These are phyloP conservation scores for Pyrus betulifolia DNA, from an alignment of 306 rosid species.

Conservation along the genomic window DNA sequence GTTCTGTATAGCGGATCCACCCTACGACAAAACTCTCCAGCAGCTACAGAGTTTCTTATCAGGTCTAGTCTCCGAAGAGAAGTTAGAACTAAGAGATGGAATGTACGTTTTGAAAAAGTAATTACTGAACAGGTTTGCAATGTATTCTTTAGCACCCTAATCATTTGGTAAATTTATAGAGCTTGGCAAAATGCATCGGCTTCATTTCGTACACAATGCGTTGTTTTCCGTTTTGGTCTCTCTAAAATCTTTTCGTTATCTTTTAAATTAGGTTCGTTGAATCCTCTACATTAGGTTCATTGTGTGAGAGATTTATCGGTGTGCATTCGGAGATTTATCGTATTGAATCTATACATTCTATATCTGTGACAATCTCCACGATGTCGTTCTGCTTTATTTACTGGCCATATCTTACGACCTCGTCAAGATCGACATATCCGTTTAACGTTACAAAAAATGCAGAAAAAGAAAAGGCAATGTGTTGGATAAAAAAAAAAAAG, in stretches of 20 bases:
- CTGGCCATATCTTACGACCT: too few relatives aligned
- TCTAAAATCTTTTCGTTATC: too few relatives aligned
- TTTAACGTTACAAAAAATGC: background rate
- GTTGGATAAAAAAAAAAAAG: background rate
- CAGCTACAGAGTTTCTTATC: slow-evolving; percentile 81
- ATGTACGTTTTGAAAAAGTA: slow-evolving; percentile 67
- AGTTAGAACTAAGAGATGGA: slow-evolving; percentile 79
- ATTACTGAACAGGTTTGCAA: background rate
- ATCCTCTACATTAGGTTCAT: too few relatives aligned
- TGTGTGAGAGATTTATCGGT: too few relatives aligned
- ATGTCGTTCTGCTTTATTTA: background rate
- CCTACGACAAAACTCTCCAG: slow-evolving; percentile 88
- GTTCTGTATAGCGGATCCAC: slow-evolving; percentile 85
- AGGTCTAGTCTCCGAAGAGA: slow-evolving; percentile 83
- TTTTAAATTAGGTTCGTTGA: too few relatives aligned
- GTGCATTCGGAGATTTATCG: too few relatives aligned
- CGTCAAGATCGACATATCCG: background rate
- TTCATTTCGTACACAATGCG: too few relatives aligned
- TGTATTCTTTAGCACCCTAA: background rate
- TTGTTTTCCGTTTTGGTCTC: too few relatives aligned
- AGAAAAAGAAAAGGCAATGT: background rate
- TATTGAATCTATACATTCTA: too few relatives aligned
- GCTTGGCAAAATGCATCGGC: background rate
- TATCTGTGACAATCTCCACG: background rate
- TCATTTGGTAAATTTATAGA: background rate